A percentile compares a stretch with the other conserved stretches of the same genome.
Evolutionary conservation across 768 basidiomycete species (phyloP).

Genomic region (Nevesoporus exiguus): DNA sequence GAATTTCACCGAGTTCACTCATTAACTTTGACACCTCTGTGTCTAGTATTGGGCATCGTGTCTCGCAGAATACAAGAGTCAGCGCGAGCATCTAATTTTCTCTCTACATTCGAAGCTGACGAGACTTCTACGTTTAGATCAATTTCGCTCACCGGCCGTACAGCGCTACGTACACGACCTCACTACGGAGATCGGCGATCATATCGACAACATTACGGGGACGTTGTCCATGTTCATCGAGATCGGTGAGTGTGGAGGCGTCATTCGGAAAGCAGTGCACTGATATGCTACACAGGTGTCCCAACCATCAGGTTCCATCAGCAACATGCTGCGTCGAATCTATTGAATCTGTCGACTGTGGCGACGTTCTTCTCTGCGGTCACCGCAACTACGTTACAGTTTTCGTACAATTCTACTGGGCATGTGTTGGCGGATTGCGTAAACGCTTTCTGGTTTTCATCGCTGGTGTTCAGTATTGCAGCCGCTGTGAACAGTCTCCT

Average conservation of each 20-base stretch:
- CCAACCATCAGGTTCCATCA: conserved; percentile 55
- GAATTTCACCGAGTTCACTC: neutral
- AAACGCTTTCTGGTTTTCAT: conserved; percentile 54
- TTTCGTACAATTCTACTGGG: conserved; percentile 37
- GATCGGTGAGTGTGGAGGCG: conserved; percentile 40
- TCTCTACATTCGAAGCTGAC: conserved; percentile 5
- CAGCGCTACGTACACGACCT: conserved; percentile 56
- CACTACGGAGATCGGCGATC: conserved; percentile 49
- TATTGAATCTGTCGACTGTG: conserved; percentile 50
- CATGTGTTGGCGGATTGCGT: conserved; percentile 40
- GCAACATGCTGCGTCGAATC: conserved; percentile 46
- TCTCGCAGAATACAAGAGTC: conserved; percentile 45
- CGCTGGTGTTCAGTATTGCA: conserved; percentile 51
- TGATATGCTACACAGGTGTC: conserved; percentile 41
- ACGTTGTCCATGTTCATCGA: conserved; percentile 53
- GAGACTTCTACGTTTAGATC: conserved; percentile 31
- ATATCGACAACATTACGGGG: conserved; percentile 49
- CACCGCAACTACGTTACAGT: conserved; percentile 49
- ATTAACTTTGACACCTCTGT: conserved; percentile 11
- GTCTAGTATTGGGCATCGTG: conserved; percentile 54
- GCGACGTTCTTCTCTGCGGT: conserved; percentile 56
- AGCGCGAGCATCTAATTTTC: conserved; percentile 2
- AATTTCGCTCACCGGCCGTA: conserved; percentile 51
- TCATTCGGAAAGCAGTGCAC: conserved; percentile 17
- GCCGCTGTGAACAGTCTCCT: conserved; percentile 52